Evolutionary conservation across 2,329 filamentous ascomycete species (phyloP).

Genomic region (Xylaria sp.): DNA sequence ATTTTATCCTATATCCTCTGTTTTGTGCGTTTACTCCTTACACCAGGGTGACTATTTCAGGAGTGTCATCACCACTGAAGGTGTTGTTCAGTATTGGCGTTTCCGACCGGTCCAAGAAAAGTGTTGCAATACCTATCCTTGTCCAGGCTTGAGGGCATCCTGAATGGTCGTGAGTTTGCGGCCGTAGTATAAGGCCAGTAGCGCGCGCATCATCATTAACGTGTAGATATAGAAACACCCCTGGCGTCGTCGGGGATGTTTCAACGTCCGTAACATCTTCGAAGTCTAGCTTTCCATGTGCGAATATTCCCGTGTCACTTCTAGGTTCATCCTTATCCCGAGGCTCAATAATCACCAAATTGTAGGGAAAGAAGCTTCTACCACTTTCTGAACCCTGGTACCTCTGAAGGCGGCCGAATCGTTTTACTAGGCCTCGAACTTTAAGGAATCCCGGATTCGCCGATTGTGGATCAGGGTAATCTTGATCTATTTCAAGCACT

Average conservation of each 20-base stretch:
- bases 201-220: constrained; percentile 20
- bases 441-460: constrained; percentile 17
- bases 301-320: background rate
- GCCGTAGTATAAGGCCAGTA: constrained; percentile 19
- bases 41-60: background rate
- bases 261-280: background rate
- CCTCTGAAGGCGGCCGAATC: constrained; percentile 2
- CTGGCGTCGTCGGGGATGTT: background rate
- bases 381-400: background rate
- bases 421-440: constrained; percentile 16
- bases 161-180: background rate
- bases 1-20: too few species aligned
- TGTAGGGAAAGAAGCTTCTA: constrained; percentile 17
- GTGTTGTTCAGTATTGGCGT: constrained; percentile 14
- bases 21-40: background rate
- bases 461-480: background rate
- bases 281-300: constrained; percentile 16
- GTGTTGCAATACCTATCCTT: constrained; percentile 24
- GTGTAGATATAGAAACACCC: constrained; percentile 17
- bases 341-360: background rate
- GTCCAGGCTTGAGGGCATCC: constrained; percentile 3
- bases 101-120: constrained; percentile 24
- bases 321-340: background rate
- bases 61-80: constrained; percentile 2
- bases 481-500: constrained; percentile 17